Evolutionary conservation across 495 filamentous ascomycete genomes (phyloP).

Genomic region (Apodospora peruviana): DNA sequence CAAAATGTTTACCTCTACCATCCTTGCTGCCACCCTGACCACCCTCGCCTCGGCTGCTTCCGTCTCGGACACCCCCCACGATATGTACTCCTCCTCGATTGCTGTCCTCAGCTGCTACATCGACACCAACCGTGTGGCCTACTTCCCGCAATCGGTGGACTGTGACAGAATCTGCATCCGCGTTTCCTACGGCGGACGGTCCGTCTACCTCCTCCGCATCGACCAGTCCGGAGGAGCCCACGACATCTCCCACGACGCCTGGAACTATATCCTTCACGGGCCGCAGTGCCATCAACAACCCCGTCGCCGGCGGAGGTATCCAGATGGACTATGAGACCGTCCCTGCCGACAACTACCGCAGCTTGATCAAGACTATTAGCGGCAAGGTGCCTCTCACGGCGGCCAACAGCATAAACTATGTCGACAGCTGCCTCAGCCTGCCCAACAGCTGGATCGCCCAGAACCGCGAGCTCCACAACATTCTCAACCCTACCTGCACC

Average conservation of each 20-base stretch:
- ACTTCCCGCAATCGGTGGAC: conserved; percentile 36
- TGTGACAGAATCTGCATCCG: conserved; percentile 38
- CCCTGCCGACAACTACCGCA: conserved; percentile 22
- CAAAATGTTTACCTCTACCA: neutral
- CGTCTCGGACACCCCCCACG: conserved; percentile 27
- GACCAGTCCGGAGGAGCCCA: conserved; percentile 35
- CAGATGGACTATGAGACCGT: conserved; percentile 27
- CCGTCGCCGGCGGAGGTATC: conserved; percentile 27
- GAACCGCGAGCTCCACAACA: conserved; percentile 30
- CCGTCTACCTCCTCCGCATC: conserved; percentile 32
- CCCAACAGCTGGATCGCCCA: conserved; percentile 23
- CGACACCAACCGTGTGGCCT: conserved; percentile 36
- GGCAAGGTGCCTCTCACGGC: conserved; percentile 32
- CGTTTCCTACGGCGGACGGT: conserved; percentile 27
- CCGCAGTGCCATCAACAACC: conserved; percentile 20
- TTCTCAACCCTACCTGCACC: conserved; percentile 29
- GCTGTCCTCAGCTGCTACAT: conserved; percentile 41
- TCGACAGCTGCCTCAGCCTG: conserved; percentile 25
- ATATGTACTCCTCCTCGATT: conserved; percentile 33
- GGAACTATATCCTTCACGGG: conserved; percentile 36
- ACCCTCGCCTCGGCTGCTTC: neutral
- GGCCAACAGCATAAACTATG: conserved; percentile 38
- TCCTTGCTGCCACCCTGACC: neutral
- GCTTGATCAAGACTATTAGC: conserved; percentile 18
- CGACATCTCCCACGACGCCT: conserved; percentile 39